phyloP scores from a whole-genome alignment of 148 eudicot species.

The Chenopodium formosanum region DNA sequence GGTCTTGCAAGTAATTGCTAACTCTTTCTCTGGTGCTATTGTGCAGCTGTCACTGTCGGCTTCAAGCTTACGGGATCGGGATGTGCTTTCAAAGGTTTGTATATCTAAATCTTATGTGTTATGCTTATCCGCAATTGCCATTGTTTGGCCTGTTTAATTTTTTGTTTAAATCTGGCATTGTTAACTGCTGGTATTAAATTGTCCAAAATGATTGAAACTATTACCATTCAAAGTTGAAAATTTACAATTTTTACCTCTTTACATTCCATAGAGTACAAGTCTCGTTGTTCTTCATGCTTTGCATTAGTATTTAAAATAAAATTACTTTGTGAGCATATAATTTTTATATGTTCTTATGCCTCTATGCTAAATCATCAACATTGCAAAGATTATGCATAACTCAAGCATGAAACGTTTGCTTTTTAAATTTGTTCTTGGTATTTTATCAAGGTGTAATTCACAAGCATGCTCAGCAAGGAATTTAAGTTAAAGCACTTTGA shows the following conservation, averaged over 20 bases:
- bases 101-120: slow-evolving; percentile 5
- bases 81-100: slow-evolving; percentile 91
- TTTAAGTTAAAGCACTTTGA: background rate
- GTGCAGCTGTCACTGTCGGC: slow-evolving; percentile 86
- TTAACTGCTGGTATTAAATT: background rate
- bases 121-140: background rate
- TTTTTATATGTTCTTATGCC: background rate
- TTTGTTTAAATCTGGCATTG: background rate
- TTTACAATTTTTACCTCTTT: background rate
- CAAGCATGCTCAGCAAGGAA: background rate
- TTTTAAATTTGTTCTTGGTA: background rate
- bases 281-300: background rate
- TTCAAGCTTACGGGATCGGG: slow-evolving; percentile 72
- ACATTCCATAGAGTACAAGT: background rate
- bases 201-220: background rate
- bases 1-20: slow-evolving; percentile 5
- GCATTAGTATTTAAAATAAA: background rate
- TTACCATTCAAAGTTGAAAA: background rate
- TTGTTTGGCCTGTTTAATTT: background rate
- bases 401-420: background rate
- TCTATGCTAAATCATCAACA: background rate
- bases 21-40: slow-evolving; percentile 13
- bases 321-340: background rate
- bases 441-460: background rate
- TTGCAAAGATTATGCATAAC: background rate